Evolutionary conservation across 148 eudicot species (phyloP).

Genomic region (Drosera capensis): DNA sequence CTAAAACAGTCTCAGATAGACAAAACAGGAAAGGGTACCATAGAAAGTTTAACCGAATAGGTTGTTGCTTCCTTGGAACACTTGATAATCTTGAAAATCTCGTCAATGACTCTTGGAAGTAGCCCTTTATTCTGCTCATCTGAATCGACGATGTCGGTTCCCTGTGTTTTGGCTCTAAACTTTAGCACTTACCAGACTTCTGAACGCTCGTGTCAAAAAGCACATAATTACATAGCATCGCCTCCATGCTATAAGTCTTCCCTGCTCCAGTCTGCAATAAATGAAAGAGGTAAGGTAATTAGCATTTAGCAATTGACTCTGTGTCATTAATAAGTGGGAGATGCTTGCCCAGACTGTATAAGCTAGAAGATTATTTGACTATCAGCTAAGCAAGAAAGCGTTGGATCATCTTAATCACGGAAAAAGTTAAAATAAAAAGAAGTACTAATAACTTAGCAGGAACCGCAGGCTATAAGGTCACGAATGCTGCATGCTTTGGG

Average conservation of each 20-base stretch:
- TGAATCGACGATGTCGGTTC: constrained; percentile 45
- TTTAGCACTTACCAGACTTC: constrained; percentile 5
- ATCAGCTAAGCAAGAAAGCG: no score
- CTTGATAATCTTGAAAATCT: constrained; percentile 33
- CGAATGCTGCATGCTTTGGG: no score
- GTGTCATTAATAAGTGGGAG: no score
- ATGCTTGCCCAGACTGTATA: no score
- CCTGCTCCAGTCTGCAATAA: constrained; percentile 86
- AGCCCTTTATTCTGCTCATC: constrained; percentile 60
- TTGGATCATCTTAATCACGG: no score
- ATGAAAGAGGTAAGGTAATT: constrained; percentile 2
- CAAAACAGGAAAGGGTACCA: no score
- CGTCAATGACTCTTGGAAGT: constrained; percentile 72
- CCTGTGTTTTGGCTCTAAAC: constrained; percentile 21
- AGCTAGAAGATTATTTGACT: no score
- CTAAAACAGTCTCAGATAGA: no score
- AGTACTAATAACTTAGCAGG: no score
- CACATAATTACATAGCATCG: constrained; percentile 12
- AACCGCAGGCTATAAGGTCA: no score
- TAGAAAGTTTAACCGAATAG: constrained; percentile 54
- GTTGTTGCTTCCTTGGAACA: constrained; percentile 22
- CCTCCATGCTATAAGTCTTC: constrained; percentile 96
- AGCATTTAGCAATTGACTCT: no score
- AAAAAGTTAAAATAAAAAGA: no score
- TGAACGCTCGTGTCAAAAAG: background rate